Evolutionary conservation across 805 yeast species (phyloP), one percentile per base, ranked within the genome.

Genomic region (Barnettozyma californica): DNA sequence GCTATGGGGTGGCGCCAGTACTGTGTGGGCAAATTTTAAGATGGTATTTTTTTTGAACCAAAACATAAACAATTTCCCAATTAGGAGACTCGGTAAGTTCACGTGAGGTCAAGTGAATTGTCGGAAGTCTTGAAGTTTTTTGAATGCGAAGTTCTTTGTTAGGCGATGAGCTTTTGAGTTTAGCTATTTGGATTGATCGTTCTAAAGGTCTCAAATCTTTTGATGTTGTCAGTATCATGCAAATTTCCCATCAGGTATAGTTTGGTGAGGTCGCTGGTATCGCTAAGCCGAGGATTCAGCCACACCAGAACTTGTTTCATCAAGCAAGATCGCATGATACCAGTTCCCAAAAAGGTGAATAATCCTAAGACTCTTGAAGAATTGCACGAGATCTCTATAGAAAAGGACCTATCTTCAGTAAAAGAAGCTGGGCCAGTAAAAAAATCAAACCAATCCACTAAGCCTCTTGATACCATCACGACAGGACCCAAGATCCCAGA

Each of bases 401-500:
- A 4, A 35, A 47, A 44, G 34, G 42, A 38, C 6, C 9, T 18
- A 11, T 9, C 21, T 8, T 35, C 38, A 8, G 9, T 3, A 9
- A 5, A 9, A 9, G 23, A 38, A 16, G 3, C 19, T 23, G 20
- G 14, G 3, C 16, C 8, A 27, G 31, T 27, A 4, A 29, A 29
- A 29, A 14, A 5, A 13, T 14, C 16, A 29, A 5, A 5, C 14
- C 33, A 14, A 29, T 13, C 33, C n/a, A 14, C 33, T 13, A 63
- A 47, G n/a, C 48, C 52, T 4, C 25, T 53, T 42, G 50, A 52
- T 18, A 34, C 48, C 5, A 36, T 51, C 14, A 57, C 53, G 27
- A 39, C 45, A 13, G 55, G 58, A 1, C 48, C 52, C 27, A 49
- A 63, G n/a, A 70, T 73, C 4, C 84, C 84, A 2, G 54, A 55